Conservation (phyloP, 305 asterid species). For the Fraxinus angustifolia region DNA sequence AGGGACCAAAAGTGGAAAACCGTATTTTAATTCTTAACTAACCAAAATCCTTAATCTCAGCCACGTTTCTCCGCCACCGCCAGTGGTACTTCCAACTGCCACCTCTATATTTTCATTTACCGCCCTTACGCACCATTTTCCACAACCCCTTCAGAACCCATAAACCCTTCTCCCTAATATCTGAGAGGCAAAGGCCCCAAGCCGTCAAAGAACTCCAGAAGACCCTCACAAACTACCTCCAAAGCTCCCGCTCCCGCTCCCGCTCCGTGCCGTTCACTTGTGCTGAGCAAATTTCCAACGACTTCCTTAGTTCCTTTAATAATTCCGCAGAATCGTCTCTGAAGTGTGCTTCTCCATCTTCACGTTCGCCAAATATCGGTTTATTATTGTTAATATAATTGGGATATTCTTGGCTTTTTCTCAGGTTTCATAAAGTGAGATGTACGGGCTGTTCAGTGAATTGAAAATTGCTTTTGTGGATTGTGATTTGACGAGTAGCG, state of each 20-base stretch:
- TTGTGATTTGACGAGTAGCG: background rate
- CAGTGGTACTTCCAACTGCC: background rate
- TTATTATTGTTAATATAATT: background rate
- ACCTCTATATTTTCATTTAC: background rate
- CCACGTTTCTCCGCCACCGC: background rate
- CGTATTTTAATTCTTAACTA: background rate
- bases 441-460: background rate
- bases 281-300: background rate
- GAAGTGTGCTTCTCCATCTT: background rate
- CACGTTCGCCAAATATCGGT: background rate
- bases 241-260: slow-evolving; percentile 10
- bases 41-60: background rate
- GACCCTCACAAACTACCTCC: slow-evolving; percentile 29
- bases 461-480: background rate
- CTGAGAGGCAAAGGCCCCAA: background rate
- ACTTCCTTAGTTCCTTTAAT: background rate
- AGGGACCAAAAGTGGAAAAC: background rate
- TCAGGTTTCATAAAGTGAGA: background rate
- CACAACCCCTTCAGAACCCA: background rate
- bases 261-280: background rate
- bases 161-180: background rate
- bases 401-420: background rate
- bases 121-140: background rate
- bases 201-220: slow-evolving; percentile 18
- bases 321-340: background rate